A percentile compares a stretch with the other conserved stretches of the same genome.
Evolutionary conservation across 108 stramenopile genomes (phyloP).

Genomic region (Craspedostauros australis): DNA sequence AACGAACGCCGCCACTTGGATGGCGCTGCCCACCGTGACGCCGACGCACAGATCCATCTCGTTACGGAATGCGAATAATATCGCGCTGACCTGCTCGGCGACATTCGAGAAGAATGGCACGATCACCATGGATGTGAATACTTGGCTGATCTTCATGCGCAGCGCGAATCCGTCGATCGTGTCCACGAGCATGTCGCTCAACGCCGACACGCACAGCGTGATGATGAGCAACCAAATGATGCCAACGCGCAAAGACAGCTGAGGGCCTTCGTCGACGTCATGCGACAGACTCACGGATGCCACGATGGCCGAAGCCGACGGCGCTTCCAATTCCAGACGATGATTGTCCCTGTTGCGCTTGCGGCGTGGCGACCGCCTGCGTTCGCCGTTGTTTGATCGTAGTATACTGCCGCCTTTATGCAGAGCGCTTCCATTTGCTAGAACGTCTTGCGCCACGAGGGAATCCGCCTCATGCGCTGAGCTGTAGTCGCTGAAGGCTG

Average conservation of each 20-base stretch:
- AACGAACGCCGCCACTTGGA: constrained; percentile 93
- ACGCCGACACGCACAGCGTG: constrained; percentile 79
- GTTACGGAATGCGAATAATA: constrained; percentile 90
- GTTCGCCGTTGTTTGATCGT: too few relatives aligned
- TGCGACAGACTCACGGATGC: too few relatives aligned
- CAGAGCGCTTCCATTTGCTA: too few relatives aligned
- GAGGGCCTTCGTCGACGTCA: constrained; percentile 1
- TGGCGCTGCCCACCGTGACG: constrained; percentile 92
- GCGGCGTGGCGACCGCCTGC: too few relatives aligned
- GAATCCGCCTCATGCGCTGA: constrained; percentile 13
- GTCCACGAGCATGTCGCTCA: constrained; percentile 91
- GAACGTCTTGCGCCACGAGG: not conserved
- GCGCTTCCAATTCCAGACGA: too few relatives aligned
- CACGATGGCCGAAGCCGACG: too few relatives aligned
- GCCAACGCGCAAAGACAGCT: constrained; percentile 73
- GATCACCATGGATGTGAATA: constrained; percentile 92
- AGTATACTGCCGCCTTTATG: too few relatives aligned
- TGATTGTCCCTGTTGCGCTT: too few relatives aligned
- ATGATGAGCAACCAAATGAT: constrained; percentile 87
- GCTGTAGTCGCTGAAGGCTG: not conserved
- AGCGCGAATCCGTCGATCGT: constrained; percentile 93
- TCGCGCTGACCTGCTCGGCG: constrained; percentile 93
- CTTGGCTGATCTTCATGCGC: constrained; percentile 67
- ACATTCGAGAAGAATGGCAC: constrained; percentile 97
- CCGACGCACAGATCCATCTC: constrained; percentile 97